Evolutionary conservation across 139 green algal genomes (phyloP).

Genomic region (Micractinium sp.): DNA sequence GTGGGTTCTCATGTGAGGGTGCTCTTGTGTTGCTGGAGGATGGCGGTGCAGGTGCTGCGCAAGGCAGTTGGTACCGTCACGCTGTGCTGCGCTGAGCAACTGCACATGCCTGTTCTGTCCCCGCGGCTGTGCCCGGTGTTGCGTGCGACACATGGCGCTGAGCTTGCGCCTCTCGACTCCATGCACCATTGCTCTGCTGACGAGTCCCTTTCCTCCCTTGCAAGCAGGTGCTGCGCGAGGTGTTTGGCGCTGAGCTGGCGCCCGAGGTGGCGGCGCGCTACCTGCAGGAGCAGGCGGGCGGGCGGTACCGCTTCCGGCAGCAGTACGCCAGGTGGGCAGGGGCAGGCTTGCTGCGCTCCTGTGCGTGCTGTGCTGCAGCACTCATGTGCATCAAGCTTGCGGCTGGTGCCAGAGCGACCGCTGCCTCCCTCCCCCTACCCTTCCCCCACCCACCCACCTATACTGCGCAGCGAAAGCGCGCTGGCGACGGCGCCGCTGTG

Average conservation of each 20-base stretch:
- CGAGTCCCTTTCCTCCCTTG: too few relatives aligned
- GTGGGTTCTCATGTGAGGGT: too few relatives aligned
- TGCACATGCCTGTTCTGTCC: too few relatives aligned
- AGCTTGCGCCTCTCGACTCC: too few relatives aligned
- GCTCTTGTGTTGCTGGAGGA: too few relatives aligned
- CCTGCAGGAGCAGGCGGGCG: slow-evolving; percentile 53
- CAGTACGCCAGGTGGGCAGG: slow-evolving; percentile 46
- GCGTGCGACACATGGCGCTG: too few relatives aligned
- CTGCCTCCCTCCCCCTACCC: not conserved
- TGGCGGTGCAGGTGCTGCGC: too few relatives aligned
- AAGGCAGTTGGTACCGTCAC: too few relatives aligned
- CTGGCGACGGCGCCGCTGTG: slow-evolving; percentile 55
- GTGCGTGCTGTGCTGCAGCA: not conserved
- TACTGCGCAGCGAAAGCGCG: slow-evolving; percentile 40
- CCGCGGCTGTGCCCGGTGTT: too few relatives aligned
- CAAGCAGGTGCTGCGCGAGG: slow-evolving; percentile 3
- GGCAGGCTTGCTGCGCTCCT: not conserved
- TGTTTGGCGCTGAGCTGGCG: slow-evolving; percentile 66
- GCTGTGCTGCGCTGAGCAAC: too few relatives aligned
- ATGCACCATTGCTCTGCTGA: too few relatives aligned
- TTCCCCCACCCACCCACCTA: not conserved
- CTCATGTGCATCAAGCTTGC: too few relatives aligned
- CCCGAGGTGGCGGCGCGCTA: slow-evolving; percentile 63
- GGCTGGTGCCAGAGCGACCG: not conserved
- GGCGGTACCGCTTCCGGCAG: slow-evolving; percentile 55